Evolutionary conservation across 2,329 filamentous ascomycete genomes (phyloP).

Genomic region (Neofusicoccum cordaticola): DNA sequence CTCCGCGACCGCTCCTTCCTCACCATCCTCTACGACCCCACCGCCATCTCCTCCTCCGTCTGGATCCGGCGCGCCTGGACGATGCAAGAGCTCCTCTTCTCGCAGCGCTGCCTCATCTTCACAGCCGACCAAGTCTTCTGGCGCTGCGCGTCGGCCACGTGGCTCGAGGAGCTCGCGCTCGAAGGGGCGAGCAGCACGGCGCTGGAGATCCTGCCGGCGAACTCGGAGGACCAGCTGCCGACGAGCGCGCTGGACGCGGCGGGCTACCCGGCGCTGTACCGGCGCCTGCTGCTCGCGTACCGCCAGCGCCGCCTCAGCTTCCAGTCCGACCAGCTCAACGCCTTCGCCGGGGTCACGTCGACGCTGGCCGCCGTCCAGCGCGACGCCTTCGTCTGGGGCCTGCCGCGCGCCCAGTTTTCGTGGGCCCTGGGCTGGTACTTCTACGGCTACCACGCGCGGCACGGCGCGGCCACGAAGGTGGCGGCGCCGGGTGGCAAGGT

Average conservation of each 20-base stretch:
- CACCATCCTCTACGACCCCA: not conserved
- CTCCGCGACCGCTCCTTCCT: not conserved
- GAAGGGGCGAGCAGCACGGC: not conserved
- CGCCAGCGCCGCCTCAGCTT: not conserved
- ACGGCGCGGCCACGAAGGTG: not conserved
- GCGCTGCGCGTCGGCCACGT: not conserved
- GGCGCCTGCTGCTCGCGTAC: not conserved
- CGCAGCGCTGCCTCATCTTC: not conserved
- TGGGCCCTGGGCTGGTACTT: not conserved
- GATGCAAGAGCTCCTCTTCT: not conserved
- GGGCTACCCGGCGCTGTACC: not conserved
- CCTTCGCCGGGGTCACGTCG: not conserved
- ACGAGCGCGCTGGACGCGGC: not conserved
- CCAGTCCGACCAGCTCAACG: not conserved
- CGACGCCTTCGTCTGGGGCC: not conserved
- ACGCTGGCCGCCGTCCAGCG: not conserved
- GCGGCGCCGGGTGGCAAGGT: not conserved
- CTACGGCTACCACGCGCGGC: not conserved
- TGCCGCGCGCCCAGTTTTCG: not conserved
- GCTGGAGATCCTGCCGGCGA: not conserved
- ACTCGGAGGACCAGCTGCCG: not conserved
- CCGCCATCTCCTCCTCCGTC: not conserved
- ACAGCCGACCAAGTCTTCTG: not conserved
- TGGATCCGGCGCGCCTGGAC: not conserved
- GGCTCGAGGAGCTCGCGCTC: not conserved